phyloP scores from a whole-genome alignment of 2,329 filamentous ascomycete species.

The Helicocarpus griseus region DNA sequence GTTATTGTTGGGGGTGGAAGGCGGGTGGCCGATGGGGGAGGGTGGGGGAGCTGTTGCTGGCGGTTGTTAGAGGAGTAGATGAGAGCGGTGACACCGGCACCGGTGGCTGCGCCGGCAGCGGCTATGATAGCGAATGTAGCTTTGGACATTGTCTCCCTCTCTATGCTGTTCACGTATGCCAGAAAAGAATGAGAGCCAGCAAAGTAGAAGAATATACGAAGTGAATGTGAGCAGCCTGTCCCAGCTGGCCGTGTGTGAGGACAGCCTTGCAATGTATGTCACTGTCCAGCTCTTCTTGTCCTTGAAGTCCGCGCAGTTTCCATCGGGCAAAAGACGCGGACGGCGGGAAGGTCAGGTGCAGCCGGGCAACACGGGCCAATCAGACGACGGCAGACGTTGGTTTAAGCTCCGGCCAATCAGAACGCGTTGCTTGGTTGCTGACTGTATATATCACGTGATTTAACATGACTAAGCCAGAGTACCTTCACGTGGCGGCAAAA shows the following conservation, averaged over 20 bases:
- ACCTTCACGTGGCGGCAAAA: neutral
- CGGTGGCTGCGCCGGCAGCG: conserved; percentile 64
- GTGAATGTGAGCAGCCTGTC: too few species aligned
- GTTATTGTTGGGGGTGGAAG: conserved; percentile 18
- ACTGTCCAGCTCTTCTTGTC: neutral
- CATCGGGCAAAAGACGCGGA: neutral
- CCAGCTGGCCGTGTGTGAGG: too few species aligned
- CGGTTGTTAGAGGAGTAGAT: conserved; percentile 53
- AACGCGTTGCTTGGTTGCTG: neutral
- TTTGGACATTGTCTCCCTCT: conserved; percentile 58
- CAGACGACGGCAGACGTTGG: conserved; percentile 5
- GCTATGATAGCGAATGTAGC: conserved; percentile 66
- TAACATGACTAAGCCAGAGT: neutral
- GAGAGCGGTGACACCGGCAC: conserved; percentile 61
- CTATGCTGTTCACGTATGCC: neutral
- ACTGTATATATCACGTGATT: neutral
- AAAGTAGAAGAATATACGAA: too few species aligned
- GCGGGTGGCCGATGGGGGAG: conserved; percentile 23
- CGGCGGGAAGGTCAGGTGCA: neutral
- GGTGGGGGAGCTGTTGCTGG: conserved; percentile 31
- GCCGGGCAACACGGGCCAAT: conserved; percentile 16
- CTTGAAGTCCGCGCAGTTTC: neutral
- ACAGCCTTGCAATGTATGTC: too few species aligned
- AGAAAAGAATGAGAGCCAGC: too few species aligned
- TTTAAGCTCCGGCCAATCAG: neutral